phyloP scores from a whole-genome alignment of 305 asterid genomes.

The Ajuga reptans region DNA sequence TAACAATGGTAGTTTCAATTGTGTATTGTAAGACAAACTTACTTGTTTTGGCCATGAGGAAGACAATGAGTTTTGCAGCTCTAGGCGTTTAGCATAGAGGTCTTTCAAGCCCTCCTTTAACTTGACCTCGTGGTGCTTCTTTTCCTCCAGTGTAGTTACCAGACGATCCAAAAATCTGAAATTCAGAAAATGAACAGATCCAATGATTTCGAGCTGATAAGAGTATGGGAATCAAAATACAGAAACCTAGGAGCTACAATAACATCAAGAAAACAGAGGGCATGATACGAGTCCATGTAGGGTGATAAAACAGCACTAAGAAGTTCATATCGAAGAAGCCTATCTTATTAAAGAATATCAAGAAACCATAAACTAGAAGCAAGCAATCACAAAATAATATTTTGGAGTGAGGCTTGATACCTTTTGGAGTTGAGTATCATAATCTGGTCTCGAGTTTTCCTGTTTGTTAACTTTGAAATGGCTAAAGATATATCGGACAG shows the following conservation, averaged over 20 bases:
- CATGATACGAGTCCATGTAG: neutral
- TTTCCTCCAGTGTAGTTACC: slow-evolving; percentile 83
- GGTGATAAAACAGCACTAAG: neutral
- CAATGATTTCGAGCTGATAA: slow-evolving; percentile 16
- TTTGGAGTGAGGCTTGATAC: slow-evolving; percentile 29
- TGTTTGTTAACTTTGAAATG: slow-evolving; percentile 69
- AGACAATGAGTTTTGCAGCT: slow-evolving; percentile 83
- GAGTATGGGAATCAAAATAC: neutral
- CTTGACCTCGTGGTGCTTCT: slow-evolving; percentile 79
- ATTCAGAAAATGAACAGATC: slow-evolving; percentile 20
- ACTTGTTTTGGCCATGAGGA: slow-evolving; percentile 98
- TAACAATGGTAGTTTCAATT: too few relatives aligned
- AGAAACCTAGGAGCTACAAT: neutral
- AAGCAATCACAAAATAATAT: neutral
- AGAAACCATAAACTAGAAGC: neutral
- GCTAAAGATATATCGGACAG: slow-evolving; percentile 60
- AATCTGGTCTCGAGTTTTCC: slow-evolving; percentile 83
- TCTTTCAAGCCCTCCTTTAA: slow-evolving; percentile 75
- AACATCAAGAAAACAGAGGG: neutral
- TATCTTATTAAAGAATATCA: neutral
- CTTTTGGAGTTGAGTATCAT: slow-evolving; percentile 95
- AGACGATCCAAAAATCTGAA: slow-evolving; percentile 87
- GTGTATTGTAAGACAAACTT: slow-evolving; percentile 25
- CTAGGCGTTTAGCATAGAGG: slow-evolving; percentile 63
- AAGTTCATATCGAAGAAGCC: neutral